Conservation (phyloP, 352 stramenopile species). For the Phytophthora brassicae region DNA sequence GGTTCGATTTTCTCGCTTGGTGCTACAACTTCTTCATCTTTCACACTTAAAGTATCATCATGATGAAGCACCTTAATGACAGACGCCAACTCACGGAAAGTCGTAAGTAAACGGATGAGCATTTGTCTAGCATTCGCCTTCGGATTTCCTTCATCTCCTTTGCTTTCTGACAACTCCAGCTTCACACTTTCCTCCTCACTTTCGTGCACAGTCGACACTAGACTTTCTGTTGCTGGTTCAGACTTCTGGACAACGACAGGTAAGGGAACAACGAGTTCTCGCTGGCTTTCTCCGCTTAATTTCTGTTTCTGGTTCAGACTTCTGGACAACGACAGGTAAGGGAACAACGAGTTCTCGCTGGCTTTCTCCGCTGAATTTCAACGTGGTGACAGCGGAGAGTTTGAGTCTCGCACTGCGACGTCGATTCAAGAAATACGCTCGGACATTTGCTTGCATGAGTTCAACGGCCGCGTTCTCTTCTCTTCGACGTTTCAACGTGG, state of each 20-base stretch:
- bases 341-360: background rate
- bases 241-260: constrained; percentile 5
- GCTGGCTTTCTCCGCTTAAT: constrained; percentile 14
- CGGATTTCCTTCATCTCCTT: background rate
- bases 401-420: constrained; percentile 26
- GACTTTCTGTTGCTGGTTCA: constrained; percentile 1
- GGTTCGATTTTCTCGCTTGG: background rate
- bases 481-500: constrained; percentile 16
- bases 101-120: constrained; percentile 27
- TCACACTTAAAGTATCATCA: constrained; percentile 5
- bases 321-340: constrained; percentile 6
- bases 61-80: constrained; percentile 26
- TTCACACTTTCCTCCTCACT: background rate
- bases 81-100: constrained; percentile 31
- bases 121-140: constrained; percentile 23
- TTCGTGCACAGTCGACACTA: background rate
- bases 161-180: background rate
- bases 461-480: constrained; percentile 59
- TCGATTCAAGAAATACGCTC: constrained; percentile 59
- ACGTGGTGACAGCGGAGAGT: background rate
- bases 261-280: background rate
- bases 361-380: constrained; percentile 16
- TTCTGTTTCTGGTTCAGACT: background rate
- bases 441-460: constrained; percentile 66
- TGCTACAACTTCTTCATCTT: background rate